Conservation (phyloP, 2,329 filamentous ascomycete genomes). For the Alternaria infectoria region DNA sequence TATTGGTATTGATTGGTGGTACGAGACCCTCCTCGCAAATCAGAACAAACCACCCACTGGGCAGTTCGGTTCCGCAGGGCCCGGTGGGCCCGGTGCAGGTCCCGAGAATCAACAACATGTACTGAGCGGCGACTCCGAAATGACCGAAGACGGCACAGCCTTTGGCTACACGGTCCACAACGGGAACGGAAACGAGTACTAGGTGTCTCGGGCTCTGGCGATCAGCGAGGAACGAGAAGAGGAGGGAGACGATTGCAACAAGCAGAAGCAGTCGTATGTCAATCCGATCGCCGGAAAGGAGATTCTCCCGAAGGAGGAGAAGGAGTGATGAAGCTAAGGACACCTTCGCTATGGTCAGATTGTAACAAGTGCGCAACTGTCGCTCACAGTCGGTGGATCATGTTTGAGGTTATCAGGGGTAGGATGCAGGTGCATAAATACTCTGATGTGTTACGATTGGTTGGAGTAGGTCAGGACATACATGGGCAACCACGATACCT, state of each 20-base stretch:
- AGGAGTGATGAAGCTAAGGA: conserved; percentile 1
- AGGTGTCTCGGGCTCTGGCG: conserved; percentile 32
- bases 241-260: conserved; percentile 4
- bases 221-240: conserved; percentile 3
- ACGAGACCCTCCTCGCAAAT: conserved; percentile 80
- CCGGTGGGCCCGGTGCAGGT: conserved; percentile 43
- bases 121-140: conserved; percentile 53
- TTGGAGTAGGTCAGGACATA: conserved; percentile 9
- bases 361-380: conserved; percentile 18
- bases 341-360: conserved; percentile 22
- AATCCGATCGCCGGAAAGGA: conserved; percentile 25
- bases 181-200: conserved; percentile 50
- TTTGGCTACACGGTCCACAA: conserved; percentile 52
- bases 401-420: neutral
- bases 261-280: conserved; percentile 13
- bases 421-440: neutral
- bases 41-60: conserved; percentile 63
- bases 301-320: neutral
- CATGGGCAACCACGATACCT: conserved; percentile 12
- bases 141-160: conserved; percentile 50
- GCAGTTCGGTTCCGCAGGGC: conserved; percentile 44
- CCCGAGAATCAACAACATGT: conserved; percentile 51
- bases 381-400: conserved; percentile 4
- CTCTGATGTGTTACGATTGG: conserved; percentile 6
- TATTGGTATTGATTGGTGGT: conserved; percentile 59